A percentile compares a stretch with the other conserved stretches of the same genome.
Conservation (phyloP, 192 early-diverging fungal genomes). For the Paraglomus brasilianum region DNA sequence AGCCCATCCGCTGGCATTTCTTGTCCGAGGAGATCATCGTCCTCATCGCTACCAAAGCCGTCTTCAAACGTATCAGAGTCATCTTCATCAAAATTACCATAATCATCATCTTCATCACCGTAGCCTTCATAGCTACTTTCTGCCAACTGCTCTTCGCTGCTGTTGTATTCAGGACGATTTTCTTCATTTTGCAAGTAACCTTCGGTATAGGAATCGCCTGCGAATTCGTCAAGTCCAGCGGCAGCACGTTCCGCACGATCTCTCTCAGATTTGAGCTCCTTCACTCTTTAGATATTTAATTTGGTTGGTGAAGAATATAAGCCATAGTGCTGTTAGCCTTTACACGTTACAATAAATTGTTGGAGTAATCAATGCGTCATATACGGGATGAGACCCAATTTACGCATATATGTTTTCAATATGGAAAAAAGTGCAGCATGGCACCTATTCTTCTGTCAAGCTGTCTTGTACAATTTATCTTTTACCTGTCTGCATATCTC, state of each 20-base stretch:
- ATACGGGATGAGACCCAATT: too few species aligned
- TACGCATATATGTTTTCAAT: too few species aligned
- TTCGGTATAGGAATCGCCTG: constrained; percentile 14
- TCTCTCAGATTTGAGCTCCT: constrained; percentile 48
- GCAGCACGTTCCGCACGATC: constrained; percentile 33
- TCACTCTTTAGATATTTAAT: constrained; percentile 36
- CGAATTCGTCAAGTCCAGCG: constrained; percentile 16
- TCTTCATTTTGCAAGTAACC: constrained; percentile 14
- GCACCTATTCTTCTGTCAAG: too few species aligned
- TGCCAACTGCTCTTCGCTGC: constrained; percentile 4
- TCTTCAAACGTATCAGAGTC: constrained; percentile 35
- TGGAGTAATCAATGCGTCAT: too few species aligned
- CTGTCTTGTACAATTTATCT: too few species aligned
- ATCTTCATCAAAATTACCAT: constrained; percentile 34
- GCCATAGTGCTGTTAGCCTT: too few species aligned
- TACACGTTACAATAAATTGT: too few species aligned
- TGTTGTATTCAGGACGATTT: constrained; percentile 17
- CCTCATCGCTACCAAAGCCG: too few species aligned
- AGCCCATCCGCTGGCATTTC: constrained; percentile 40
- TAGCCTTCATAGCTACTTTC: constrained; percentile 22
- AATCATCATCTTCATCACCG: constrained; percentile 3
- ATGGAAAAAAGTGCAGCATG: too few species aligned
- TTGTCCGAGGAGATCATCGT: constrained; percentile 36
- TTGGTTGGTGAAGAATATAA: too few species aligned
- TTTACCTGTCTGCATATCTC: constrained; percentile 89